A percentile compares a stretch with the other conserved stretches of the same genome.
Evolutionary conservation across 305 asterid genomes (phyloP).

Genomic region (Fraxinus xanthoxyloides): DNA sequence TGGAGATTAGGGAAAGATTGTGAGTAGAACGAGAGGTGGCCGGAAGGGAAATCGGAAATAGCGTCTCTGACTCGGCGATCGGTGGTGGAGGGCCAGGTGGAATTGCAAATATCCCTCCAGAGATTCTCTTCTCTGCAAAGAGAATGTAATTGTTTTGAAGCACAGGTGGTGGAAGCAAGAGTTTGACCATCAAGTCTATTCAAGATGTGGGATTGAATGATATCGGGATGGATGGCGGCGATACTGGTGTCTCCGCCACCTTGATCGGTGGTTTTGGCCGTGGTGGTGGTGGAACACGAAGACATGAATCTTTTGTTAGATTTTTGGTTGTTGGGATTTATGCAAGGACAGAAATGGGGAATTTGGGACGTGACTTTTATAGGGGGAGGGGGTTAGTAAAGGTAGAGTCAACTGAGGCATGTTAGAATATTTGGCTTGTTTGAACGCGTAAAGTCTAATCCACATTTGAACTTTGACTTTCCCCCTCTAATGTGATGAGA

Average conservation of each 20-base stretch:
- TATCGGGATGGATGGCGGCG: slow-evolving; percentile 55
- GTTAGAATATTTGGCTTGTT: background rate
- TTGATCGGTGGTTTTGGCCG: background rate
- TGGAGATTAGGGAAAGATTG: slow-evolving; percentile 55
- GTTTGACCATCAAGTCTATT: slow-evolving; percentile 67
- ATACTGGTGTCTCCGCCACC: slow-evolving; percentile 31
- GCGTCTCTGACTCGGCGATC: slow-evolving; percentile 32
- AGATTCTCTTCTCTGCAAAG: slow-evolving; percentile 51
- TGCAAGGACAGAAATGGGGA: background rate
- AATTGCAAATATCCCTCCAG: slow-evolving; percentile 58
- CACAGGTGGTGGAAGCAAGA: slow-evolving; percentile 56
- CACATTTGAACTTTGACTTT: background rate
- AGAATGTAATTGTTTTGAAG: slow-evolving; percentile 39
- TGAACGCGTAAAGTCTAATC: background rate
- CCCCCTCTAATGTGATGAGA: no score
- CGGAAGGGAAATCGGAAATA: slow-evolving; percentile 50
- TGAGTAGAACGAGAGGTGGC: slow-evolving; percentile 64
- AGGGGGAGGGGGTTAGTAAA: background rate
- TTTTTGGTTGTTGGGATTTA: background rate
- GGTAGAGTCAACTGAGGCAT: background rate
- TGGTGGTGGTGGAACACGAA: slow-evolving; percentile 26
- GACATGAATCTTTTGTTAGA: slow-evolving; percentile 18
- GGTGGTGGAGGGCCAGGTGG: slow-evolving; percentile 74
- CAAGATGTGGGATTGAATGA: slow-evolving; percentile 58
- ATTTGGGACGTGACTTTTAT: background rate